Conservation (phyloP, 1,284 basidiomycete species). For the Vanrija pseudolonga region DNA sequence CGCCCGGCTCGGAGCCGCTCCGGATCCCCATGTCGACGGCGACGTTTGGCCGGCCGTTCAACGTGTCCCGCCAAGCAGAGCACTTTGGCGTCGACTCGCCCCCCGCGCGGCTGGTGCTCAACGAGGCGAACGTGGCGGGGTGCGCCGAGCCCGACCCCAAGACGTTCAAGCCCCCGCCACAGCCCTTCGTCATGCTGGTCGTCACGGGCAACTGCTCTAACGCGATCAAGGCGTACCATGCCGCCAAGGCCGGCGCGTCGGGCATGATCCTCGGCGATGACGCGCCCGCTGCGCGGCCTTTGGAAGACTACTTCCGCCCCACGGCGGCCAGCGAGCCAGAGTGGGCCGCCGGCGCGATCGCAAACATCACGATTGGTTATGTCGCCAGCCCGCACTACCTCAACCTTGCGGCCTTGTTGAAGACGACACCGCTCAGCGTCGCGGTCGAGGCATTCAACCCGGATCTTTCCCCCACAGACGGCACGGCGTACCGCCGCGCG, state of each 20-base stretch:
- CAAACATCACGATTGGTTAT: background rate
- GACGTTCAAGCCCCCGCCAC: constrained; percentile 1
- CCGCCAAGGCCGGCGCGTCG: constrained; percentile 62
- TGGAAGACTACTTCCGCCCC: constrained; percentile 34
- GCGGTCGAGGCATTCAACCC: no score
- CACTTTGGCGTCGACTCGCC: background rate
- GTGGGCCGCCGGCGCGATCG: no score
- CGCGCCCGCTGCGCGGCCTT: background rate
- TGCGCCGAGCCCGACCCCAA: constrained; percentile 6
- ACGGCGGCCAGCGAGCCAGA: constrained; percentile 22
- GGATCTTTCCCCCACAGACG: no score
- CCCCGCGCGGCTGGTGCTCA: constrained; percentile 11
- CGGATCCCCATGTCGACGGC: constrained; percentile 52
- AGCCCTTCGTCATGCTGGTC: constrained; percentile 27
- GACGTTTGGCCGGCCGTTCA: constrained; percentile 59
- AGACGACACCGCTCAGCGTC: no score
- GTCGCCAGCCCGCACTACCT: background rate
- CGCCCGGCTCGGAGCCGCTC: no score
- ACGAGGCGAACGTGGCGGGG: constrained; percentile 8
- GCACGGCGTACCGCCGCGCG: no score
- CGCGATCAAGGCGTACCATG: constrained; percentile 67
- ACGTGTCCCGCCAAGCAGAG: background rate
- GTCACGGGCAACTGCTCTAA: constrained; percentile 73
- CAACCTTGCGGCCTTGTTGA: no score
- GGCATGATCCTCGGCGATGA: constrained; percentile 65